phyloP scores from a whole-genome alignment of 768 basidiomycete genomes.

The Cantharellus anzutake region DNA sequence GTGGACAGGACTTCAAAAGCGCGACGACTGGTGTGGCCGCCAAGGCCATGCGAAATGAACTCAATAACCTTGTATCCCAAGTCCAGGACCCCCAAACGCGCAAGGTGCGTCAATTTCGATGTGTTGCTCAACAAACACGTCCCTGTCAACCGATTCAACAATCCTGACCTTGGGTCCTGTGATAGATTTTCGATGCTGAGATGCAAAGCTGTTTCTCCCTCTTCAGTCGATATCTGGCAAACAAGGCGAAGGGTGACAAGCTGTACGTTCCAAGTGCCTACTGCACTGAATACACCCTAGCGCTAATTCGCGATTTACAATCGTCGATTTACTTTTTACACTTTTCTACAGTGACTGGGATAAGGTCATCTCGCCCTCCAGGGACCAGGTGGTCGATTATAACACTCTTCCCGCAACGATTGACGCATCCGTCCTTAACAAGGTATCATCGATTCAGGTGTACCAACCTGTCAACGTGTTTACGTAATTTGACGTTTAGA shows the following conservation, averaged over 20 bases:
- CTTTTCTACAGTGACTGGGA: conserved; percentile 53
- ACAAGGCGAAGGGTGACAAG: conserved; percentile 71
- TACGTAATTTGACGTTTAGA: conserved; percentile 9
- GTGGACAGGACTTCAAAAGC: conserved; percentile 64
- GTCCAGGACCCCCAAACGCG: conserved; percentile 63
- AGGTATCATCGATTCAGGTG: conserved; percentile 16
- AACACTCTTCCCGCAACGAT: conserved; percentile 39
- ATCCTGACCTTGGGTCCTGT: neutral
- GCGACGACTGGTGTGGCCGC: conserved; percentile 85
- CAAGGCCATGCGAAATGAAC: conserved; percentile 97
- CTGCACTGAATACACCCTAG: neutral
- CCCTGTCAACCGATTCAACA: neutral
- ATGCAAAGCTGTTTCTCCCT: conserved; percentile 95
- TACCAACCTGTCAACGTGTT: neutral
- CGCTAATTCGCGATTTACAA: neutral
- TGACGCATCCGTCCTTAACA: conserved; percentile 56
- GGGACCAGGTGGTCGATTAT: conserved; percentile 76
- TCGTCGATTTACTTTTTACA: neutral
- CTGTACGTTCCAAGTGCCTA: conserved; percentile 34
- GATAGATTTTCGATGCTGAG: conserved; percentile 76
- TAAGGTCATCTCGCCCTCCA: conserved; percentile 69
- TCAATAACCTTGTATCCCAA: conserved; percentile 77
- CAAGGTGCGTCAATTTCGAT: conserved; percentile 34
- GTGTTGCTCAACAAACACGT: neutral
- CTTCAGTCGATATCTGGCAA: conserved; percentile 83